Percentiles rank a stretch among this genome's conserved stretches.
phyloP scores from a whole-genome alignment of 768 basidiomycete species.

The Boletus huronensis region DNA sequence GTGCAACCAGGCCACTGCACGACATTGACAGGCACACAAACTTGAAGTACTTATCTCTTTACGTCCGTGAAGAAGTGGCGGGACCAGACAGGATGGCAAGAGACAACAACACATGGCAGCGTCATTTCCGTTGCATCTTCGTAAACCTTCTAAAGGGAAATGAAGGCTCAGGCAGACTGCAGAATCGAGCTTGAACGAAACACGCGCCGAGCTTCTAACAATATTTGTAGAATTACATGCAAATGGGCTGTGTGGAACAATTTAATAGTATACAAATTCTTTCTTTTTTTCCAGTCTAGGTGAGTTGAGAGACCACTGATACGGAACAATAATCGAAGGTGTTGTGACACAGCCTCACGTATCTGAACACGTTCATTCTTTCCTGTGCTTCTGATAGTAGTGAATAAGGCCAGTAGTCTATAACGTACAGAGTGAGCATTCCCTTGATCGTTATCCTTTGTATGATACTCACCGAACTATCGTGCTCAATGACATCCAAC shows the following conservation, averaged over 20 bases:
- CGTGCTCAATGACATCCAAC: constrained; percentile 80
- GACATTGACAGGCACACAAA: not conserved
- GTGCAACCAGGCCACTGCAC: not conserved
- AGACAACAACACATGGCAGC: not conserved
- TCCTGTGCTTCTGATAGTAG: constrained; percentile 90
- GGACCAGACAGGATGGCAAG: not conserved
- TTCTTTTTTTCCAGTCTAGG: not conserved
- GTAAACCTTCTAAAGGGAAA: not conserved
- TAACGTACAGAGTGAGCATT: constrained; percentile 4
- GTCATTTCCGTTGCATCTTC: not conserved
- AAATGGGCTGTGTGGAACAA: not conserved
- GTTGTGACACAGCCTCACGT: constrained; percentile 19
- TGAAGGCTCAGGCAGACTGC: not conserved
- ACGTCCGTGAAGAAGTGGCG: not conserved
- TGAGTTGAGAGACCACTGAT: not conserved
- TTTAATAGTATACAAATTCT: constrained; percentile 4
- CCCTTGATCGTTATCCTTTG: not conserved
- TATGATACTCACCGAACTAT: constrained; percentile 59
- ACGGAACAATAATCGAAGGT: not conserved
- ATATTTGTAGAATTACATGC: constrained; percentile 14
- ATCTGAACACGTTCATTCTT: constrained; percentile 48
- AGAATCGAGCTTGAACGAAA: not conserved
- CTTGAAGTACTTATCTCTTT: not conserved
- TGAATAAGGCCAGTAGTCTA: constrained; percentile 96
- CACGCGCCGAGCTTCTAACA: not conserved